A percentile compares a stretch with the other conserved stretches of the same genome.
Evolutionary conservation across 495 filamentous ascomycete species (phyloP).

Genomic region (Penicillium canariense): DNA sequence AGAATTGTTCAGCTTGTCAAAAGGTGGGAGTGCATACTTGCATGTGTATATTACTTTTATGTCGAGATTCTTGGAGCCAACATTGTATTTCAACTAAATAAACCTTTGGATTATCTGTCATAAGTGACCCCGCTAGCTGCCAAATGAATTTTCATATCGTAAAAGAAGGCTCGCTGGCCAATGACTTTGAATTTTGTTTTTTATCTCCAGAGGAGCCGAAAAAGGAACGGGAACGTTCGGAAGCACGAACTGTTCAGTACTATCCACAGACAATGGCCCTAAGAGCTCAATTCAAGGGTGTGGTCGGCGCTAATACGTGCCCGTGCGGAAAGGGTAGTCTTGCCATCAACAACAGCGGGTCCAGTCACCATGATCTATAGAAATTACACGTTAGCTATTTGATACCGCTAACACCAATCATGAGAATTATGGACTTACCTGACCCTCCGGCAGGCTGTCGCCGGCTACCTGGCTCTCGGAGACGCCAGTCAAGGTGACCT

Average conservation of each 20-base stretch:
- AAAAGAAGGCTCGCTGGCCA: not conserved
- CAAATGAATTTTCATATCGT: constrained; percentile 1
- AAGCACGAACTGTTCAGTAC: not conserved
- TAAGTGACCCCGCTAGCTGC: constrained; percentile 3
- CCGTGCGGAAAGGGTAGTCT: constrained; percentile 27
- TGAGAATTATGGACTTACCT: constrained; percentile 57
- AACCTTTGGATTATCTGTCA: constrained; percentile 3
- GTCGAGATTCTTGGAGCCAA: constrained; percentile 22
- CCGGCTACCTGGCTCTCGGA: constrained; percentile 59
- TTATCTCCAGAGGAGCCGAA: not conserved
- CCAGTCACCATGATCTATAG: constrained; percentile 40
- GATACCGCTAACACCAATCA: no score
- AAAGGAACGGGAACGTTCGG: not conserved
- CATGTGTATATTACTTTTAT: constrained; percentile 30
- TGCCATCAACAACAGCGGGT: constrained; percentile 38
- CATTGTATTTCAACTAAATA: constrained; percentile 22
- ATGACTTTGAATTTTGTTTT: not conserved
- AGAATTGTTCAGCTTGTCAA: no score
- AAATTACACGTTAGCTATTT: constrained; percentile 1
- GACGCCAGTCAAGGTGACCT: constrained; percentile 63
- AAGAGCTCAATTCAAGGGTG: constrained; percentile 33
- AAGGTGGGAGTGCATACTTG: constrained; percentile 2
- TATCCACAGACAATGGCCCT: not conserved
- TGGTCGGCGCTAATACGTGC: constrained; percentile 43
- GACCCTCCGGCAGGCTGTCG: constrained; percentile 50